Base-by-base conservation (phyloP, 768 basidiomycete genomes). In the Russula abietina region DNA sequence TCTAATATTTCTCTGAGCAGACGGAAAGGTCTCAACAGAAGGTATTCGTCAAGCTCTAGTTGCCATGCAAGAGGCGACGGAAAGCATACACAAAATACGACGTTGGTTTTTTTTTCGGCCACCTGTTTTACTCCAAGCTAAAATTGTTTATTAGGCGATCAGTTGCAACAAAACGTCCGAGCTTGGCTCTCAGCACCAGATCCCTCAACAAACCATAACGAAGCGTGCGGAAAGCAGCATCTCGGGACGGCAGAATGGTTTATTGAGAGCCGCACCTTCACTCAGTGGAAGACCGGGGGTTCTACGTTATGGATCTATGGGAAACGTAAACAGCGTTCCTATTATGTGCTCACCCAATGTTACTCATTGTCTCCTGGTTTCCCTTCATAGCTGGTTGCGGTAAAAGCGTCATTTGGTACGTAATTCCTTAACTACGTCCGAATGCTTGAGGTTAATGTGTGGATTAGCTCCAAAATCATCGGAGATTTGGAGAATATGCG, bases 251-350 rank as follows among this genome's bases (percentile, higher is more conserved):
- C 50, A 10, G 8, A 14, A 11, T 60, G 59, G 59, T 54, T 60
- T 16, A 30, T 52, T 22, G 14, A 54, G 24, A 39, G 59, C 33
- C 16, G 39, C 16, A 30, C 30, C 24, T 60, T 54, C 54, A 7
- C 7, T 28, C 24, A 60, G 19, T 60, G 59, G 59, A 52, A 30
- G 26, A 11, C 28, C 4, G 30, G 4, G 1, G 38, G 52, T 54
- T 60, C 59, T 17, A n/a, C n/a, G 7, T 46, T 60, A 28, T 53
- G 50, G 38, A 26, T 60, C 43, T 36, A 60, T n/a, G 59, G 59
- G 2, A 60, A 60, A 33, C 50, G 39, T 60, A 33, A 36, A 36
- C 6, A 28, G 6, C 5, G 22, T 38, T 38, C 48, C 36, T 58
- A 24, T 24, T 0, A 39, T 28, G 9, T 3, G 14, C 17, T 11